A percentile compares a stretch with the other conserved stretches of the same genome.
Evolutionary conservation across 2,329 filamentous ascomycete genomes (phyloP).

Genomic region (Phaeosphaeriaceae sp.): DNA sequence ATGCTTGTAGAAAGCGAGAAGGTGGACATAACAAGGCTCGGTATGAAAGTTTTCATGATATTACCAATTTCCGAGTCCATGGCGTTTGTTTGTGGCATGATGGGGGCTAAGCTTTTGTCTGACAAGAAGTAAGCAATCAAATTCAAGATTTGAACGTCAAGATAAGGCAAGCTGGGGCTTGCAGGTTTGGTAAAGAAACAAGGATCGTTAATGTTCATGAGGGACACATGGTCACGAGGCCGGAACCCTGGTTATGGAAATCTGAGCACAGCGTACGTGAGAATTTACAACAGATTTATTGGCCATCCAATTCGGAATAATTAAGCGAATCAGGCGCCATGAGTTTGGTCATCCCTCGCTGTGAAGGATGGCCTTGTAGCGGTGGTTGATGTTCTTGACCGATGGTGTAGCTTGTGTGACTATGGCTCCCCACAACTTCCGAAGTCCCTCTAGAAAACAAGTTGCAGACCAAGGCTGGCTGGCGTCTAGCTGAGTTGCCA

Average conservation of each 20-base stretch:
- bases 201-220: background rate
- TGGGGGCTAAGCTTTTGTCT: no score
- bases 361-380: background rate
- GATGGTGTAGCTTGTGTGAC: background rate
- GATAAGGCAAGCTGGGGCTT: no score
- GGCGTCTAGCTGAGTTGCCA: background rate
- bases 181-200: background rate
- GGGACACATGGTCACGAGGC: background rate
- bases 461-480: background rate
- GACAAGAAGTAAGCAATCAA: background rate
- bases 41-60: no score
- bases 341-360: conserved; percentile 1
- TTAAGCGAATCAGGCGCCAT: background rate
- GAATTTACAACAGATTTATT: conserved; percentile 7
- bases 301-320: background rate
- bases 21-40: no score
- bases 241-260: conserved; percentile 3
- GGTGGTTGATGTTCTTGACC: background rate
- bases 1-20: no score
- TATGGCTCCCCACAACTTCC: conserved; percentile 11
- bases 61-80: no score
- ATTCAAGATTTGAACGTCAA: background rate
- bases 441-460: background rate
- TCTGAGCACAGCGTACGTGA: conserved; percentile 7
- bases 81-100: no score